phyloP scores from a whole-genome alignment of 1,284 basidiomycete species.

The Chalciporus sp. region DNA sequence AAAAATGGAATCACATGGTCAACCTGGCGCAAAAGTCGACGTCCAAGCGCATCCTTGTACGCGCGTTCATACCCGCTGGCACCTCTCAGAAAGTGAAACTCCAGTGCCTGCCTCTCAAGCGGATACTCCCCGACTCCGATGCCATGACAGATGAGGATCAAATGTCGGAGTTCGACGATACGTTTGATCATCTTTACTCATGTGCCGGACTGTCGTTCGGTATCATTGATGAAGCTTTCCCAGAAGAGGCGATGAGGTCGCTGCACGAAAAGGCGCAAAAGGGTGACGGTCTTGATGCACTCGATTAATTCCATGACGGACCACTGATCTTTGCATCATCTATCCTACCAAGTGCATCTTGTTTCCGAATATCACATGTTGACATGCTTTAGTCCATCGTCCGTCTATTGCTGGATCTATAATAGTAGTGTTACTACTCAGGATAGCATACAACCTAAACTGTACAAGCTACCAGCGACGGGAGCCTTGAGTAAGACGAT shows the following conservation, averaged over 20 bases:
- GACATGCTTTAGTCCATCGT: not conserved
- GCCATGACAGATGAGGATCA: constrained; percentile 16
- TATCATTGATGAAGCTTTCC: constrained; percentile 27
- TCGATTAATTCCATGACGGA: not conserved
- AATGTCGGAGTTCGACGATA: constrained; percentile 22
- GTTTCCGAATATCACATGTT: no score
- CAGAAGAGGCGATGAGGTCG: constrained; percentile 19
- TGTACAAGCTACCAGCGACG: constrained; percentile 5
- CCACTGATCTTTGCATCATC: not conserved
- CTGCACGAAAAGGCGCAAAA: constrained; percentile 13
- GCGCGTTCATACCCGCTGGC: constrained; percentile 32
- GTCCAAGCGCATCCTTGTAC: constrained; percentile 27
- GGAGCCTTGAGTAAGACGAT: not conserved
- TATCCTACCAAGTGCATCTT: no score
- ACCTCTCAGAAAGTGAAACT: constrained; percentile 29
- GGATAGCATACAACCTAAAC: not conserved
- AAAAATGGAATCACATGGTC: constrained; percentile 31
- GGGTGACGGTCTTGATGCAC: not conserved
- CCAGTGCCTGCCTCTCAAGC: constrained; percentile 28
- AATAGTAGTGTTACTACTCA: constrained; percentile 1
- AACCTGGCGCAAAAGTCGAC: constrained; percentile 30
- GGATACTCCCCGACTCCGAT: constrained; percentile 15
- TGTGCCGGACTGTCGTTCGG: constrained; percentile 19
- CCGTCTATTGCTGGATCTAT: constrained; percentile 11
- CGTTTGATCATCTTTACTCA: constrained; percentile 31